These are phyloP conservation scores for Zygoascus ofunaensis DNA, from an alignment of 805 yeast species.

Conservation along the genomic window DNA sequence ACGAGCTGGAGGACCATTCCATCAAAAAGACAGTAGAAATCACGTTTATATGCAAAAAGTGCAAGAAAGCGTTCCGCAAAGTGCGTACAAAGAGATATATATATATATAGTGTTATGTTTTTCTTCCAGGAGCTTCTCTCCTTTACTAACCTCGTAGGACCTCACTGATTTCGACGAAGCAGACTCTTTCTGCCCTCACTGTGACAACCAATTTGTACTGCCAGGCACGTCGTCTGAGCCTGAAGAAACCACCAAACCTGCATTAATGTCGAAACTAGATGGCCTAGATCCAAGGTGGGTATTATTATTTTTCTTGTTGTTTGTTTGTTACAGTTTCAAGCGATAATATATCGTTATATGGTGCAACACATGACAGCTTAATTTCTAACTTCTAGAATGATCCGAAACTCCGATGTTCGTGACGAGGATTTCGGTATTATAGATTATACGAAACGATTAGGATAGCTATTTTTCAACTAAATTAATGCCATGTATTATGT, in stretches of 20 bases:
- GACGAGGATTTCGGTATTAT: constrained; percentile 23
- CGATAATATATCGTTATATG: too few species aligned
- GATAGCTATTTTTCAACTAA: constrained; percentile 8
- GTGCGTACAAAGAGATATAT: too few species aligned
- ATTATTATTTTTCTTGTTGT: not conserved
- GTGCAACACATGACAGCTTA: too few species aligned
- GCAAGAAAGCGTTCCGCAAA: constrained; percentile 28
- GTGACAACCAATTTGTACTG: constrained; percentile 27
- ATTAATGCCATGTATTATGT: too few species aligned
- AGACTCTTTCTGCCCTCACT: constrained; percentile 29
- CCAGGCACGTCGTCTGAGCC: constrained; percentile 9
- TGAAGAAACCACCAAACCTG: constrained; percentile 7
- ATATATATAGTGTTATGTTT: too few species aligned
- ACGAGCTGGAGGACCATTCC: constrained; percentile 24
- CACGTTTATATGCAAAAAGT: constrained; percentile 27
- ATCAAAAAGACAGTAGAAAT: constrained; percentile 25
- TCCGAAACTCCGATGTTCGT: constrained; percentile 23
- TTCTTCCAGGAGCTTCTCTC: too few species aligned
- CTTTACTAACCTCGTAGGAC: constrained; percentile 15
- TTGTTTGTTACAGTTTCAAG: not conserved
- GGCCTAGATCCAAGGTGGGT: constrained; percentile 16
- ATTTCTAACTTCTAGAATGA: too few species aligned
- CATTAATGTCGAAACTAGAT: constrained; percentile 11
- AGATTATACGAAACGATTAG: constrained; percentile 16
- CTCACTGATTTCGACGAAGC: constrained; percentile 28